Evolutionary conservation across 2,329 filamentous ascomycete genomes (phyloP).

Genomic region (Ophiocordyceps camponoti-leonardi): DNA sequence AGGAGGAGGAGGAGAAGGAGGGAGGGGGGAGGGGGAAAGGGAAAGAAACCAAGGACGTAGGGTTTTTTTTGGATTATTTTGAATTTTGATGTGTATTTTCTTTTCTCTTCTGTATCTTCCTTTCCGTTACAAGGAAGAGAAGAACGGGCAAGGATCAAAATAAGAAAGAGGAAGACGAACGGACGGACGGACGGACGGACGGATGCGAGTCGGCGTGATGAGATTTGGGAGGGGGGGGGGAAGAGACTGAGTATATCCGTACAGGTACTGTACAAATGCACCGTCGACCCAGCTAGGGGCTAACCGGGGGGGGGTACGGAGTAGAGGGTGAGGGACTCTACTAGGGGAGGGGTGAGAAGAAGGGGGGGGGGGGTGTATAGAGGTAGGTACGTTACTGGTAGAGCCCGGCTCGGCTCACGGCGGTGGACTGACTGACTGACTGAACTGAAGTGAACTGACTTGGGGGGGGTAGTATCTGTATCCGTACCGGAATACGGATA

Average conservation of each 20-base stretch:
- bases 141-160: conserved; percentile 1
- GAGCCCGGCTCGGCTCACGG: too few species aligned
- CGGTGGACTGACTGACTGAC: too few species aligned
- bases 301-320: neutral
- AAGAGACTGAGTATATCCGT: conserved; percentile 3
- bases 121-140: too few species aligned
- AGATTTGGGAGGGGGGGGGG: conserved; percentile 1
- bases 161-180: conserved; percentile 5
- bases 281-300: neutral
- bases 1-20: conserved; percentile 13
- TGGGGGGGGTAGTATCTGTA: too few species aligned
- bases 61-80: neutral
- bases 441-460: too few species aligned
- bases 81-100: too few species aligned
- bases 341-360: too few species aligned
- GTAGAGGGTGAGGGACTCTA: neutral
- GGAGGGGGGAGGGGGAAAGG: conserved; percentile 4
- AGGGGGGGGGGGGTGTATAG: too few species aligned
- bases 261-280: conserved; percentile 2
- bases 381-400: too few species aligned
- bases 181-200: conserved; percentile 3
- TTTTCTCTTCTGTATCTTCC: too few species aligned
- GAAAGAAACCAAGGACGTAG: neutral
- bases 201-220: conserved; percentile 1
- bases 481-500: too few species aligned